Evolutionary conservation across 2,329 filamentous ascomycete species (phyloP).

Genomic region (Penicillium sp.): DNA sequence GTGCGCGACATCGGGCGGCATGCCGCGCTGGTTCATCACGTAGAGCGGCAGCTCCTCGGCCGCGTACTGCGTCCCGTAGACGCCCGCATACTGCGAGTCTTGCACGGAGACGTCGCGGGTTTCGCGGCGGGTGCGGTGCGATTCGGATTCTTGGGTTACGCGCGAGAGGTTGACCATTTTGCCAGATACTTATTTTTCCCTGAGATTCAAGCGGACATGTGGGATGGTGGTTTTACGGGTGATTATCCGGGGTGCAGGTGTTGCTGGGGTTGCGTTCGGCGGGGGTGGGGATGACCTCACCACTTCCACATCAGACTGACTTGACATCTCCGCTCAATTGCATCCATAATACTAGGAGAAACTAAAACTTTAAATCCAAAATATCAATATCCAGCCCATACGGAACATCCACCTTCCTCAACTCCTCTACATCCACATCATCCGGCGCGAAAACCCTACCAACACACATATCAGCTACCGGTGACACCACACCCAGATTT

Average conservation of each 20-base stretch:
- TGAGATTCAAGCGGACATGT: too few species aligned
- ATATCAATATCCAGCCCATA: constrained; percentile 12
- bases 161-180: constrained; percentile 45
- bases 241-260: background rate
- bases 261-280: background rate
- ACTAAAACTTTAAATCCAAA: background rate
- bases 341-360: background rate
- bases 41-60: constrained; percentile 76
- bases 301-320: background rate
- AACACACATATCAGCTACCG: background rate
- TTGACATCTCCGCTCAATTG: background rate
- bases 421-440: constrained; percentile 10
- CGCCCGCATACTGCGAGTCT: constrained; percentile 58
- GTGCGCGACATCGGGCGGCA: constrained; percentile 76
- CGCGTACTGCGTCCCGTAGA: constrained; percentile 88
- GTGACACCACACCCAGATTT: background rate
- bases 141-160: constrained; percentile 36
- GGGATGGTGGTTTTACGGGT: background rate
- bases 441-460: constrained; percentile 16
- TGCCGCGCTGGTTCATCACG: constrained; percentile 84
- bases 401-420: constrained; percentile 15
- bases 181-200: background rate
- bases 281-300: constrained; percentile 20
- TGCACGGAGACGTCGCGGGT: constrained; percentile 26
- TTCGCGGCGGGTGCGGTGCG: constrained; percentile 25